Percentiles rank a stretch among this genome's conserved stretches.
Evolutionary conservation across 768 basidiomycete species (phyloP).

Genomic region (Boletus barrowsii): DNA sequence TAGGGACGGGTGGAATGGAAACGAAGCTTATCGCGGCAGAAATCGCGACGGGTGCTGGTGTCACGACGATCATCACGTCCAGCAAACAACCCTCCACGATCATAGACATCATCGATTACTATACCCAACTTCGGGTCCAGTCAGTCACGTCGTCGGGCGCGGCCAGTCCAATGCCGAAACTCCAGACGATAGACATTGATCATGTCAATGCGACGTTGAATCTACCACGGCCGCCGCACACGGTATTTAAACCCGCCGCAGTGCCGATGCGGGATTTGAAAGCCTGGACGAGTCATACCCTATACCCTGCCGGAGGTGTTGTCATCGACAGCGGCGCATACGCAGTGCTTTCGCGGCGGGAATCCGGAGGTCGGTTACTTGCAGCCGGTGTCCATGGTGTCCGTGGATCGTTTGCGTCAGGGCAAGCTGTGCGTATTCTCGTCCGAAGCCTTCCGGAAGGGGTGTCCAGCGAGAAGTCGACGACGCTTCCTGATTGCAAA

Average conservation of each 20-base stretch:
- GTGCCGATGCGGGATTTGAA: conserved; percentile 83
- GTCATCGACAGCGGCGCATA: conserved; percentile 90
- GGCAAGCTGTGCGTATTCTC: conserved; percentile 88
- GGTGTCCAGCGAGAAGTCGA: conserved; percentile 22
- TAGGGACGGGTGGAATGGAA: conserved; percentile 99
- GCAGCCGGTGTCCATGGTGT: conserved; percentile 88
- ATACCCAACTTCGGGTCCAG: conserved; percentile 42
- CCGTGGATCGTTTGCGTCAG: conserved; percentile 86
- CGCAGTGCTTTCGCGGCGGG: conserved; percentile 75
- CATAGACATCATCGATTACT: conserved; percentile 78
- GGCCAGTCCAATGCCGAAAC: conserved; percentile 25
- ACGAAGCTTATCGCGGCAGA: conserved; percentile 99
- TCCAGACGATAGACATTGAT: conserved; percentile 24
- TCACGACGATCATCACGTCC: conserved; percentile 86
- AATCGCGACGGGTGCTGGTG: conserved; percentile 93
- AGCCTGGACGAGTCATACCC: conserved; percentile 95
- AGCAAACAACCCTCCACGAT: conserved; percentile 77
- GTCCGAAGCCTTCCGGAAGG: conserved; percentile 42
- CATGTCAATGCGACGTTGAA: conserved; percentile 20
- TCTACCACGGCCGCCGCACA: conserved; percentile 70
- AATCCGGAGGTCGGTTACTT: conserved; percentile 89
- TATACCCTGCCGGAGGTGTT: conserved; percentile 84
- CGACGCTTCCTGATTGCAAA: conserved; percentile 21
- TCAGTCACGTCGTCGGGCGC: conserved; percentile 35
- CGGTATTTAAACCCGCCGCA: conserved; percentile 74